Evolutionary conservation across 208 protist genomes (phyloP).

Genomic region (Wallacemonas sp.): DNA sequence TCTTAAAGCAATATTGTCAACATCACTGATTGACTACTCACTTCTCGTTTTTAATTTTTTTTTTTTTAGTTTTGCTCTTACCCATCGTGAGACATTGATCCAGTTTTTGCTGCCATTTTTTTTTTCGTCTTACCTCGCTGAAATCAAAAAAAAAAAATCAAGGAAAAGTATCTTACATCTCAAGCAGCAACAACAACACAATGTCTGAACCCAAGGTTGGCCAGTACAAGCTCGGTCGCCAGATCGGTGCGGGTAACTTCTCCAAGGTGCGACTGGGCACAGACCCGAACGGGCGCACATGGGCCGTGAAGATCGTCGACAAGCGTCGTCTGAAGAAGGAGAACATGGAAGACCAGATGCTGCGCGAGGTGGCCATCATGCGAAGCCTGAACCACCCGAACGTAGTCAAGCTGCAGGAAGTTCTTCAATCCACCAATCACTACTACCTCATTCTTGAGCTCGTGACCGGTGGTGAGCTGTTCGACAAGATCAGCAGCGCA

Average conservation of each 20-base stretch:
- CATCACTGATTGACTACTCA: background rate
- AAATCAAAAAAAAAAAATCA: too few relatives aligned
- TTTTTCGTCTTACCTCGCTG: too few relatives aligned
- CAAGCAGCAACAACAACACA: too few relatives aligned
- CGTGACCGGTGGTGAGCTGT: constrained; percentile 93
- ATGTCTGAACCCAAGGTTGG: constrained; percentile 38
- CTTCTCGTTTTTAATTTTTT: background rate
- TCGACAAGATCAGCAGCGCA: constrained; percentile 86
- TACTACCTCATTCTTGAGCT: constrained; percentile 93
- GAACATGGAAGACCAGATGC: constrained; percentile 90
- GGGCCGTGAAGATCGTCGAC: constrained; percentile 93
- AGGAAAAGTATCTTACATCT: too few relatives aligned
- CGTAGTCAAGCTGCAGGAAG: constrained; percentile 84
- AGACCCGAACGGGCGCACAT: constrained; percentile 61
- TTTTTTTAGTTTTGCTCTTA: background rate
- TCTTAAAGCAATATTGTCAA: background rate
- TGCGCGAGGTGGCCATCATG: constrained; percentile 90
- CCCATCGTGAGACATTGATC: constrained; percentile 7
- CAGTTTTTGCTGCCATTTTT: constrained; percentile 12
- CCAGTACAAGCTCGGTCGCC: constrained; percentile 84
- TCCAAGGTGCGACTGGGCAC: constrained; percentile 81
- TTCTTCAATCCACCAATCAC: constrained; percentile 85
- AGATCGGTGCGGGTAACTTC: constrained; percentile 89
- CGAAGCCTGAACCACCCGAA: constrained; percentile 80
- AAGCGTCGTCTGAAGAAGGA: constrained; percentile 82